Evolutionary conservation across 2,329 filamentous ascomycete species (phyloP), one percentile per base, ranked within the genome.

Genomic region (Dactylella cylindrospora): DNA sequence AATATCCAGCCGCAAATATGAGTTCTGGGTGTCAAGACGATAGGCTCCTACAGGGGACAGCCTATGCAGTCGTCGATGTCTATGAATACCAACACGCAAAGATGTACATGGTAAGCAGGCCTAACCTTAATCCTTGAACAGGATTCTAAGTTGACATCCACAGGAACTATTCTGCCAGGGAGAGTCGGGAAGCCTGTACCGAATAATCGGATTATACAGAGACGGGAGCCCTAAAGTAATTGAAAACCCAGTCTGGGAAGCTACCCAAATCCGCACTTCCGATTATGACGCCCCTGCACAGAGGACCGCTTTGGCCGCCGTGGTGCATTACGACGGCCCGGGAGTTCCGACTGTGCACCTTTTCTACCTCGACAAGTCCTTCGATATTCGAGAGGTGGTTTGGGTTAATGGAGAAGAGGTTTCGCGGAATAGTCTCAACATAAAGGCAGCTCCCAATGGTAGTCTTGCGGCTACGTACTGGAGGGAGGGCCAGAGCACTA

Each of bases 91-190:
- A 26, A 6, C 26, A 35, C 6, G 52, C 9, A 12, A 57, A 57
- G 36, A 57, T 57, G 43, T 57, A 57, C 10, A 20, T 55, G 12
- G 51, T 55, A 12, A 46, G 51, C 41, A 17, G 2, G n/a, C n/a
- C 28, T n/a, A 13, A 15, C 3, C 19, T 35, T 10, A 41, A 41
- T n/a, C n/a, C n/a, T n/a, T n/a, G n/a, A n/a, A n/a, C n/a, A n/a
- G n/a, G n/a, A n/a, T n/a, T n/a, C n/a, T n/a, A n/a, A n/a, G n/a
- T n/a, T n/a, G n/a, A n/a, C 20, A 23, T 19, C 7, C 0, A 25
- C 19, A 47, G 51, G 26, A 25, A n/a, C 33, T 55, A n/a, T 55
- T 55, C 41, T 46, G 32, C 20, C 51, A 55, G 47, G 26, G 29
- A 7, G 25, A 55, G 5, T 33, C 51, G 3, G 26, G 36, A 12